Percentiles rank a stretch among this genome's conserved stretches.
phyloP scores from a whole-genome alignment of 2,329 filamentous ascomycete species.

The Fusarium domesticum region DNA sequence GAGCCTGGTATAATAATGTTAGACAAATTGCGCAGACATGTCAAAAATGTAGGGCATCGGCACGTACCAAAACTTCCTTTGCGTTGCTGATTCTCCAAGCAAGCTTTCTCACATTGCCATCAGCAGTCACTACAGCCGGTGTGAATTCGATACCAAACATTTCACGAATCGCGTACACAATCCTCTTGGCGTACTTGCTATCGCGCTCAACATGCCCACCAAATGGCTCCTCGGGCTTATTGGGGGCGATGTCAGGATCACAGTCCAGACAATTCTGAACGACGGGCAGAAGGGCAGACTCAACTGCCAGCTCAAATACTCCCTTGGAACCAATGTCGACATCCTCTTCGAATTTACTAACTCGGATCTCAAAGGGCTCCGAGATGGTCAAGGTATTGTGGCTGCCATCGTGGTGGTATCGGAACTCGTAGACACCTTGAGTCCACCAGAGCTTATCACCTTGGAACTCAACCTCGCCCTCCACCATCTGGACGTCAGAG shows the following conservation, averaged over 20 bases:
- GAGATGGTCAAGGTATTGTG: conserved; percentile 95
- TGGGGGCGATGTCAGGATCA: conserved; percentile 85
- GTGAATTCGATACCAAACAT: conserved; percentile 98
- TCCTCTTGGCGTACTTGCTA: conserved; percentile 80
- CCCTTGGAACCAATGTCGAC: conserved; percentile 58
- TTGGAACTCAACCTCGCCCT: conserved; percentile 80
- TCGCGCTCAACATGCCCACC: conserved; percentile 82
- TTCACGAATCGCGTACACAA: conserved; percentile 91
- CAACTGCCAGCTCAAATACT: conserved; percentile 66
- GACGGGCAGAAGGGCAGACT: conserved; percentile 74
- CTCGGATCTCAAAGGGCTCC: conserved; percentile 85
- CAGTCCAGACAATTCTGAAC: conserved; percentile 91
- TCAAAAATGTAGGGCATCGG: background rate
- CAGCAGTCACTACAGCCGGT: conserved; percentile 84
- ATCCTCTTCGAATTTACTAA: conserved; percentile 77
- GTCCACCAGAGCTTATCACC: conserved; percentile 98
- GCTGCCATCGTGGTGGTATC: conserved; percentile 90
- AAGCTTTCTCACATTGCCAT: conserved; percentile 85
- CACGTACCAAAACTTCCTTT: conserved; percentile 84
- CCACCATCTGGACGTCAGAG: conserved; percentile 57
- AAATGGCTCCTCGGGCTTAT: conserved; percentile 74
- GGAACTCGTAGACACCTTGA: conserved; percentile 92
- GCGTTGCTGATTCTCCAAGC: conserved; percentile 95
- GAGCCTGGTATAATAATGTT: conserved; percentile 51
- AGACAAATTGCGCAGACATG: conserved; percentile 6